Conservation (phyloP, 495 filamentous ascomycete species). For the Durotheca rogersii region DNA sequence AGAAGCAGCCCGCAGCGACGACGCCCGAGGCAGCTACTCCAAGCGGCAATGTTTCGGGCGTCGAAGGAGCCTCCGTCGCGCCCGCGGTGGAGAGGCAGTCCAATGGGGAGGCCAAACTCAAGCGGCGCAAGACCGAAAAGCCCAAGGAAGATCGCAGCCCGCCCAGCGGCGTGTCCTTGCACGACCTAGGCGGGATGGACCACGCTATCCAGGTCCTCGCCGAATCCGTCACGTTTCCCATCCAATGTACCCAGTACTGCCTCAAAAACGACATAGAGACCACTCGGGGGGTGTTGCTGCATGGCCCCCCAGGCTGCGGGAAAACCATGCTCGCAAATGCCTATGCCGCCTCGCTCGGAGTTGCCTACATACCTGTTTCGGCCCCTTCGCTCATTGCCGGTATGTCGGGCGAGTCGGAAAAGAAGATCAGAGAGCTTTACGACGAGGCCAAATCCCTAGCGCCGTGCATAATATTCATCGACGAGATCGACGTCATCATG, state of each 20-base stretch:
- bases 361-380: slow-evolving; percentile 84
- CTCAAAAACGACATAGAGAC: slow-evolving; percentile 65
- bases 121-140: slow-evolving; percentile 59
- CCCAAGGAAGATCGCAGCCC: slow-evolving; percentile 53
- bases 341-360: slow-evolving; percentile 79
- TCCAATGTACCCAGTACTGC: slow-evolving; percentile 59
- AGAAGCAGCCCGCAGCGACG: slow-evolving; percentile 1
- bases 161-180: slow-evolving; percentile 71
- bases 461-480: slow-evolving; percentile 91
- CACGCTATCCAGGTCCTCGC: slow-evolving; percentile 74
- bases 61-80: slow-evolving; percentile 14
- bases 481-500: slow-evolving; percentile 95
- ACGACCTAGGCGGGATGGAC: slow-evolving; percentile 84
- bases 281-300: slow-evolving; percentile 84
- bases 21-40: slow-evolving; percentile 15
- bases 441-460: slow-evolving; percentile 85
- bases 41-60: slow-evolving; percentile 9
- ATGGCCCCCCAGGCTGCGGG: slow-evolving; percentile 92
- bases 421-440: slow-evolving; percentile 87
- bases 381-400: slow-evolving; percentile 88
- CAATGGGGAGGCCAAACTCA: slow-evolving; percentile 68
- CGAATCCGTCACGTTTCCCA: slow-evolving; percentile 78
- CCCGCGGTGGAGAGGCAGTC: slow-evolving; percentile 44
- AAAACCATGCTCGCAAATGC: slow-evolving; percentile 94
- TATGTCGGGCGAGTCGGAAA: slow-evolving; percentile 96